Evolutionary conservation across 306 rosid species (phyloP), one percentile per base, ranked within the genome.

Genomic region (Rosa rugosa): DNA sequence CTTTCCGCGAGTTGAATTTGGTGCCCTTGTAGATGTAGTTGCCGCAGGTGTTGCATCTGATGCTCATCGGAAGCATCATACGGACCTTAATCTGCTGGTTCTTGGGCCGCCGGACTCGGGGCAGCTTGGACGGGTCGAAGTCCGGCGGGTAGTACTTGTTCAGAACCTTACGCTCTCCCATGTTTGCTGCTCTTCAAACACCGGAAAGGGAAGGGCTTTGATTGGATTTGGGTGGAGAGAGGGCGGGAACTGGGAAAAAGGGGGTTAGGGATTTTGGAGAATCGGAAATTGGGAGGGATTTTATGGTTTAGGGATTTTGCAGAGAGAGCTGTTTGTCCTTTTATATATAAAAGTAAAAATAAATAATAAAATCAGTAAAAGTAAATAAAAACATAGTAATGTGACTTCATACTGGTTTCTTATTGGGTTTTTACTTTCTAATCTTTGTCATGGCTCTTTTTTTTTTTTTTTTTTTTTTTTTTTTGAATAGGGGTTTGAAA

Each of bases 21-120:
- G 91, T 88, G 47, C 91, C 91, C 40, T 88, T 86, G 85, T 86
- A 88, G 70, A 88, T 88, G 82, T 86, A 88, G 75, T 86, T 88
- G 6, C 90, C 90, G 20, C 99, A 92, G 0, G 99, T 92, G 59
- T 89, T 91, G 91, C 99, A 94, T 23, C 97, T 87, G 47, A 94
- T 94, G 83, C 99, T 94, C 97, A 94, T 94, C 22, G 99, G 97
- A 83, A 94, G 97, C 97, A 92, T 94, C 99, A 94, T 94, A 10
- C 99, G 97, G 20, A 94, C 91, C 85, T 94, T 94, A 42, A 94
- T 92, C 76, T 94, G 99, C 71, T 89, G 90, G 41, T 94, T 94
- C 83, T 89, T 94, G 5, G 97, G 93, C 45, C 95, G 71, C 79
- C 89, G 84, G 1, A 77, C 89, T 69, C 97, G 79, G 6, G 97